Evolutionary conservation across 352 stramenopile genomes (phyloP), one percentile per base, ranked within the genome.

Genomic region (Pythium scleroteichum): DNA sequence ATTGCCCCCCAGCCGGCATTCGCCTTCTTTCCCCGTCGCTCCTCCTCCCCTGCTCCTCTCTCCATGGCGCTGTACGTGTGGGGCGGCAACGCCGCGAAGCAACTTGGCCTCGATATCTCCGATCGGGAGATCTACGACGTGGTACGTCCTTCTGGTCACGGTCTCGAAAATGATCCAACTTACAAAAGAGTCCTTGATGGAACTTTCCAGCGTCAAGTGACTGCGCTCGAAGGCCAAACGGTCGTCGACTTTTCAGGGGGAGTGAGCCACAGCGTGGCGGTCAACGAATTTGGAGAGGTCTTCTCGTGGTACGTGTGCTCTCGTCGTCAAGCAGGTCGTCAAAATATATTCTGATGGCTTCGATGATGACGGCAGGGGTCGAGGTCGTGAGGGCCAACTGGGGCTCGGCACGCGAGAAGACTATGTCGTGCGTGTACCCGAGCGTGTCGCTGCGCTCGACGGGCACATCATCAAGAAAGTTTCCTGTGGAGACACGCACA

Each of bases 271-370:
- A 88, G 78, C 16, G 72, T 94, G 9, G 82, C 78, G 2, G 75
- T 92, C 9, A 94, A 87, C 40, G 82, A 94, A 49, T 94, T 92
- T 49, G 84, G 84, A 47, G 82, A 92, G 8, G 80, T 94, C 12
- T 90, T 90, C 51, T 73, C 84, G 8, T 94, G 84, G 83, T 85
- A 63, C 12, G 54, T 54, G 32, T 39, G n/a, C n/a, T n/a, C n/a
- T n/a, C n/a, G n/a, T n/a, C n/a, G n/a, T n/a, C n/a, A n/a, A n/a
- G n/a, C n/a, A n/a, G n/a, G n/a, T n/a, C n/a, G 33, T 39, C 29
- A 35, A 35, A 10, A 10, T 35, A 10, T 35, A 10, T 35, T 35
- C 29, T 35, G 29, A 35, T 35, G 29, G 29, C 5, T 35, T 35
- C 29, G 5, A 10, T 35, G 29, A 35, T 20, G 24, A 50, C 32